Evolutionary conservation across 2,329 filamentous ascomycete genomes (phyloP).

Genomic region (Botrytis galanthina): DNA sequence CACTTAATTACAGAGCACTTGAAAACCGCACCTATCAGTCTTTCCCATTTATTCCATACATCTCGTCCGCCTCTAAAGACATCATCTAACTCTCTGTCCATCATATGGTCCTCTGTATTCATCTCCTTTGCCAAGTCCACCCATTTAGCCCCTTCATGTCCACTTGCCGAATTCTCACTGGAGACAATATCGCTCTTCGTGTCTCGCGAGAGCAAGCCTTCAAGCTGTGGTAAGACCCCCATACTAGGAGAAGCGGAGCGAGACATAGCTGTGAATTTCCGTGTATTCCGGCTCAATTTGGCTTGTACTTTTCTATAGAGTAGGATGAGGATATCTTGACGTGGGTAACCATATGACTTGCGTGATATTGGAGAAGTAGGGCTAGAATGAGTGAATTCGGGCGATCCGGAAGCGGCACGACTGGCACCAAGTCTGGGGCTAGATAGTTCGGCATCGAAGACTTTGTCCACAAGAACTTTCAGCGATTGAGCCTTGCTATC

Average conservation of each 20-base stretch:
- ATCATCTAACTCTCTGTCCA: background rate
- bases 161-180: background rate
- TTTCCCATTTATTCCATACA: background rate
- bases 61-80: background rate
- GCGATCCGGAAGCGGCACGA: background rate
- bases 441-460: background rate
- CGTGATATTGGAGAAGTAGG: background rate
- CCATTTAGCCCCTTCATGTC: background rate
- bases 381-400: background rate
- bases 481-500: background rate
- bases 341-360: background rate
- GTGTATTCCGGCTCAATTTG: background rate
- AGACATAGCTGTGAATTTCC: too few species aligned
- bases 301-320: background rate
- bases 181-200: background rate
- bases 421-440: too few species aligned
- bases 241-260: background rate
- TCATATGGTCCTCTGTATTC: background rate
- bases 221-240: background rate
- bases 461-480: background rate
- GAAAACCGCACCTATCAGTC: background rate
- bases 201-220: background rate
- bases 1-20: background rate
- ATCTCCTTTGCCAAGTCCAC: background rate
- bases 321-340: background rate